Percentiles rank a stretch among this genome's conserved stretches.
Conservation (phyloP, 163 green algal genomes). For the Scenedesmus sp. region DNA sequence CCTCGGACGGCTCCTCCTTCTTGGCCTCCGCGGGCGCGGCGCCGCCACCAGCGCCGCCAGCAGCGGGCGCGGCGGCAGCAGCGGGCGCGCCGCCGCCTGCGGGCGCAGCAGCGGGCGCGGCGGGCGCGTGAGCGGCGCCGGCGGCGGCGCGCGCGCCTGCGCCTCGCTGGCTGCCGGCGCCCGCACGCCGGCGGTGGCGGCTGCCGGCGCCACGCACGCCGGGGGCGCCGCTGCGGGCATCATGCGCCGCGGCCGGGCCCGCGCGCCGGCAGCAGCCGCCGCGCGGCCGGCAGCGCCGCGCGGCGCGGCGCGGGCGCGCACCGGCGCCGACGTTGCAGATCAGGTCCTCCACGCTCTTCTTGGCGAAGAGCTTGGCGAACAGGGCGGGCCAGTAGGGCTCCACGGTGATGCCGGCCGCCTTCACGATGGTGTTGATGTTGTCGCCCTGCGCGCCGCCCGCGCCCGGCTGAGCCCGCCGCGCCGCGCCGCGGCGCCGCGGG, state of each 20-base stretch:
- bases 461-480: neutral
- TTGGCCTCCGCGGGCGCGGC: constrained; percentile 76
- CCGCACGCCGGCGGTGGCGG: too few relatives aligned
- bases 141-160: neutral
- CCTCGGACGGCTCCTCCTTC: constrained; percentile 73
- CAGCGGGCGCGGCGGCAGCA: constrained; percentile 48
- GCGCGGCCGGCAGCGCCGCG: too few relatives aligned
- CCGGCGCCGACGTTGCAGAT: constrained; percentile 97
- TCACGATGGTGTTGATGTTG: constrained; percentile 94
- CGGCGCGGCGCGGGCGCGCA: too few relatives aligned
- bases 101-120: neutral
- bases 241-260: constrained; percentile 42
- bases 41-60: constrained; percentile 48
- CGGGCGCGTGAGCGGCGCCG: too few relatives aligned
- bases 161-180: neutral
- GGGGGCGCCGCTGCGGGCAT: constrained; percentile 45
- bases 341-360: constrained; percentile 94
- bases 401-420: constrained; percentile 88
- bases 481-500: neutral
- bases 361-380: constrained; percentile 97
- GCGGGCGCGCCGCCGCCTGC: constrained; percentile 47
- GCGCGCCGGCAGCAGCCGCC: too few relatives aligned
- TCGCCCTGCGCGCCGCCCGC: constrained; percentile 73
- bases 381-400: constrained; percentile 97
- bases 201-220: too few relatives aligned